Conservation (phyloP, 768 basidiomycete genomes). For the Macrolepiota albuminosa region DNA sequence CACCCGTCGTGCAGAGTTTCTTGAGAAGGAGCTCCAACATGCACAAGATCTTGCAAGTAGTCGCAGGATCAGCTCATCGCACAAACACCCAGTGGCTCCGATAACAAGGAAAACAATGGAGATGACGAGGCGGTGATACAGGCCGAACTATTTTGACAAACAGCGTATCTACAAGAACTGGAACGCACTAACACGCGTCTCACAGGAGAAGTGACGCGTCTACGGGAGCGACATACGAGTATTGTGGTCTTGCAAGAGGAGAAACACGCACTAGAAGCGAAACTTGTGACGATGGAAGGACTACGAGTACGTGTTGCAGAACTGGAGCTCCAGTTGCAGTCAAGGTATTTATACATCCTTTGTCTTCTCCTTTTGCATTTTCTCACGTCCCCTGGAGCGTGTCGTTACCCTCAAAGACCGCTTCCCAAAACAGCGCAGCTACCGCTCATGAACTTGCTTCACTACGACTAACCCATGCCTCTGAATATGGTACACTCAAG, state of each 20-base stretch:
- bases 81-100: constrained; percentile 6
- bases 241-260: constrained; percentile 73
- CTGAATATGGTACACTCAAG: constrained; percentile 56
- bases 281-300: constrained; percentile 44
- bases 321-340: constrained; percentile 46
- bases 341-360: constrained; percentile 36
- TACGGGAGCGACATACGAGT: constrained; percentile 53
- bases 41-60: constrained; percentile 46
- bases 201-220: constrained; percentile 43
- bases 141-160: constrained; percentile 66
- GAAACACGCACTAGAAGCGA: constrained; percentile 58
- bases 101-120: constrained; percentile 27
- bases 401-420: background rate
- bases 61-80: constrained; percentile 13
- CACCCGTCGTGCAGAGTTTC: constrained; percentile 36
- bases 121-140: constrained; percentile 60
- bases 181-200: constrained; percentile 58
- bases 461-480: constrained; percentile 62
- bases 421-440: constrained; percentile 33
- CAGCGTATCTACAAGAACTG: constrained; percentile 52
- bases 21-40: constrained; percentile 45
- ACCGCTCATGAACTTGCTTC: constrained; percentile 47
- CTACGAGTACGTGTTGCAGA: constrained; percentile 62
- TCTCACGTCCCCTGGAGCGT: background rate
- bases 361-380: background rate